Evolutionary conservation across 1,139 yeast species (phyloP).

Genomic region (Geotrichum fermentans): DNA sequence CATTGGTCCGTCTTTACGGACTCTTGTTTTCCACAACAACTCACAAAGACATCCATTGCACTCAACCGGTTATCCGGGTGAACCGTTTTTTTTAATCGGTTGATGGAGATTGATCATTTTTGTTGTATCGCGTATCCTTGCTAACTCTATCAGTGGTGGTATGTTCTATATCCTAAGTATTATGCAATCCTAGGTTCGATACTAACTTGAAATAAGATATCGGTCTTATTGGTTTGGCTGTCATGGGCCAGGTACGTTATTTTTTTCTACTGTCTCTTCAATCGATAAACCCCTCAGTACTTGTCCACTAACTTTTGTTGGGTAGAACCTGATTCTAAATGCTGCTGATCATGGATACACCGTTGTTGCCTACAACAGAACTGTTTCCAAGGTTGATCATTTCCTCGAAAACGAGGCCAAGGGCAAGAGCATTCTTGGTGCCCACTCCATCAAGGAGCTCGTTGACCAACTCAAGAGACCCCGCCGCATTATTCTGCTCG

Average conservation of each 20-base stretch:
- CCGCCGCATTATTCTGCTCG: constrained; percentile 88
- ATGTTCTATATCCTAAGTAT: constrained; percentile 7
- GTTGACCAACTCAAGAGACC: constrained; percentile 90
- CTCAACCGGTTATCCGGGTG: too few relatives aligned
- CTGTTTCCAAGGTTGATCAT: constrained; percentile 89
- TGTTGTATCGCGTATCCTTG: too few relatives aligned
- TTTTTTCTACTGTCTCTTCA: neutral
- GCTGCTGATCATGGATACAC: constrained; percentile 92
- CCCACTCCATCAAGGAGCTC: constrained; percentile 85
- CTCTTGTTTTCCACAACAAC: too few relatives aligned
- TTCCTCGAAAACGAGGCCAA: constrained; percentile 93
- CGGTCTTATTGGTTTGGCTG: constrained; percentile 99
- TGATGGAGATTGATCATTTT: too few relatives aligned
- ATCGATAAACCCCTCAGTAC: constrained; percentile 21
- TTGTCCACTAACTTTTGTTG: constrained; percentile 8
- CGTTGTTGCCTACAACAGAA: constrained; percentile 98
- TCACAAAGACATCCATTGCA: too few relatives aligned
- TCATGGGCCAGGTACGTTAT: constrained; percentile 73
- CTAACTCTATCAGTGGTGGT: constrained; percentile 25
- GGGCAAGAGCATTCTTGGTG: constrained; percentile 79
- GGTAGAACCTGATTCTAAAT: constrained; percentile 78
- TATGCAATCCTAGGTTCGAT: too few relatives aligned
- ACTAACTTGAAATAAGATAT: constrained; percentile 50
- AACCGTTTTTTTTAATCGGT: too few relatives aligned
- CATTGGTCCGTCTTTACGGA: too few relatives aligned